Evolutionary conservation across 306 rosid species (phyloP), one percentile per base, ranked within the genome.

Genomic region (Erythrophleum fordii): DNA sequence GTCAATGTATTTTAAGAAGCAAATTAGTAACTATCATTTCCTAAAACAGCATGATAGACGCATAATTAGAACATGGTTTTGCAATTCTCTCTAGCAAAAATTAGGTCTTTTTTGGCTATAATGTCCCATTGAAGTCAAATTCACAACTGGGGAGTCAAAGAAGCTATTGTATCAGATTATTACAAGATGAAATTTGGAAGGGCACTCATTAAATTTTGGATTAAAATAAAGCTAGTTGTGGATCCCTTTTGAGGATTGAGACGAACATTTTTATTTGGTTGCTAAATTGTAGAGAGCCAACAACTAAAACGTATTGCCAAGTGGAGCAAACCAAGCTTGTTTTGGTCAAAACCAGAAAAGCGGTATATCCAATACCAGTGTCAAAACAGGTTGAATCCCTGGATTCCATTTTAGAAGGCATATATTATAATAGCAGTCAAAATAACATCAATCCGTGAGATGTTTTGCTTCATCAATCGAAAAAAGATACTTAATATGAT

Each of bases 61-160:
- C 53, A 6, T 52, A 11, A 13, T 12, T 20, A 23, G 72, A 48
- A 46, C 73, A 25, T 35, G 83, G 83, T 80, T 80, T 80, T 72
- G 49, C 31, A 5, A 48, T 48, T 17, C n/a, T n/a, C n/a, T n/a
- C n/a, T n/a, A n/a, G n/a, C n/a, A n/a, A n/a, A n/a, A n/a, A n/a
- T n/a, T n/a, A n/a, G n/a, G n/a, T n/a, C n/a, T n/a, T n/a, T n/a
- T n/a, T n/a, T n/a, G n/a, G n/a, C n/a, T n/a, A n/a, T n/a, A n/a
- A 2, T 51, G 58, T 51, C 34, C 34, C 34, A 31, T 1, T 1
- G 34, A 52, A 52, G 11, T 52, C 8, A n/a, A 52, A n/a, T 18
- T 51, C 23, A 51, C 22, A 51, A 51, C 10, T 6, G 56, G n/a
- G 20, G 20, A 48, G 53, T 46, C 65, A 4, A 58, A 23, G 18